Conservation (phyloP, 768 basidiomycete species). For the Royoungia palumana region DNA sequence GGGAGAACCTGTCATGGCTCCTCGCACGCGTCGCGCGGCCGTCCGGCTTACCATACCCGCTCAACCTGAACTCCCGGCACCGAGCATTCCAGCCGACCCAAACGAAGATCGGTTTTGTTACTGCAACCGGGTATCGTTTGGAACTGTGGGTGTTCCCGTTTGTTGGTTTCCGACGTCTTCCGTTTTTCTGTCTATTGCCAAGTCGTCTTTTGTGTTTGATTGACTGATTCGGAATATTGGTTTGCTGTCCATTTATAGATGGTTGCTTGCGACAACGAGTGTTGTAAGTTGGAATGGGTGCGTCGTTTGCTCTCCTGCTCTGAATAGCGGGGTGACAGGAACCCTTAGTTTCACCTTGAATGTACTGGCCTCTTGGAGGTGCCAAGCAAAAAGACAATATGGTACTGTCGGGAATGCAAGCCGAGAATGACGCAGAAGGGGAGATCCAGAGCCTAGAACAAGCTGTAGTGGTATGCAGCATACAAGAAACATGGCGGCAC, state of each 20-base stretch:
- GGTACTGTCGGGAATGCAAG: constrained; percentile 70
- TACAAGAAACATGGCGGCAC: background rate
- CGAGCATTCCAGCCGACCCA: constrained; percentile 34
- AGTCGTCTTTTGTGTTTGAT: background rate
- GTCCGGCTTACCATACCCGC: constrained; percentile 39
- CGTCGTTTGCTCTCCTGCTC: constrained; percentile 27
- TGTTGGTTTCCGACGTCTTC: background rate
- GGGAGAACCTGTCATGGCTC: constrained; percentile 6
- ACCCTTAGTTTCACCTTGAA: constrained; percentile 62
- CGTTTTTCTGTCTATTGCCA: no score
- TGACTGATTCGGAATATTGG: background rate
- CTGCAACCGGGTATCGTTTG: constrained; percentile 77
- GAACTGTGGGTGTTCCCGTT: constrained; percentile 52
- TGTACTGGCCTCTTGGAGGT: constrained; percentile 60
- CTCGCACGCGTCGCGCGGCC: constrained; percentile 23
- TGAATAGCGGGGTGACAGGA: background rate
- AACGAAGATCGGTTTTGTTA: constrained; percentile 72
- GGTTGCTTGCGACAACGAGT: constrained; percentile 78
- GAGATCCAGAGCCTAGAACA: constrained; percentile 25
- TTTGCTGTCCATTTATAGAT: constrained; percentile 46
- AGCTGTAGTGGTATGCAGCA: constrained; percentile 2
- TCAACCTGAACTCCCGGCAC: constrained; percentile 14
- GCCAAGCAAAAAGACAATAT: constrained; percentile 55
- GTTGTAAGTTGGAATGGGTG: constrained; percentile 83
- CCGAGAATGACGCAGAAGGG: constrained; percentile 35